phyloP scores from a whole-genome alignment of 768 basidiomycete genomes.

The Kwoniella newhampshirensis region DNA sequence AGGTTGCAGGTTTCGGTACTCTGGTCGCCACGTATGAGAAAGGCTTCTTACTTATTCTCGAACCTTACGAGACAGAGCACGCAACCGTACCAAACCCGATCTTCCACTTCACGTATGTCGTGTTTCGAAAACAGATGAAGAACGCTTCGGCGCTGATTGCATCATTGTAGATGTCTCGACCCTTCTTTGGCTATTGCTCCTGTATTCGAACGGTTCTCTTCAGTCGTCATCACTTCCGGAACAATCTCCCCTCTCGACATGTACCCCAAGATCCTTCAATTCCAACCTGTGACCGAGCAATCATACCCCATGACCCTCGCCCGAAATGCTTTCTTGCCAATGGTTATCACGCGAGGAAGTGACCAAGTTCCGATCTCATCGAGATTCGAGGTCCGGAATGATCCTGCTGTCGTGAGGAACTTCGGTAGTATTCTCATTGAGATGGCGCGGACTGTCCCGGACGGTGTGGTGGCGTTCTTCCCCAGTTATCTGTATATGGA shows the following conservation, averaged over 20 bases:
- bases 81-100: conserved; percentile 98
- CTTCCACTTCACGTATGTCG: conserved; percentile 85
- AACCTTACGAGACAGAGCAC: conserved; percentile 97
- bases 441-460: conserved; percentile 96
- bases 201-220: conserved; percentile 95
- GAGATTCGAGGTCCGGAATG: conserved; percentile 96
- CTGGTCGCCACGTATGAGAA: conserved; percentile 97
- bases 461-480: conserved; percentile 98
- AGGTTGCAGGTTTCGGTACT: conserved; percentile 93
- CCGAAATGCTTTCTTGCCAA: conserved; percentile 89
- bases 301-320: conserved; percentile 97
- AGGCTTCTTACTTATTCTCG: conserved; percentile 93
- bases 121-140: not conserved
- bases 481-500: conserved; percentile 99
- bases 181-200: conserved; percentile 96
- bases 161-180: conserved; percentile 75
- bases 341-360: conserved; percentile 96
- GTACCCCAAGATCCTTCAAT: conserved; percentile 99
- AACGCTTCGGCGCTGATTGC: not conserved
- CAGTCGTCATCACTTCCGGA: conserved; percentile 97
- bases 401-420: conserved; percentile 97
- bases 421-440: conserved; percentile 98
- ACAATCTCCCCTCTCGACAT: conserved; percentile 98
- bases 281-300: conserved; percentile 94
- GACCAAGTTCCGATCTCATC: conserved; percentile 99